Base-by-base conservation (phyloP, 1,284 basidiomycete species). In the Cutaneotrichosporon cyanovorans region DNA sequence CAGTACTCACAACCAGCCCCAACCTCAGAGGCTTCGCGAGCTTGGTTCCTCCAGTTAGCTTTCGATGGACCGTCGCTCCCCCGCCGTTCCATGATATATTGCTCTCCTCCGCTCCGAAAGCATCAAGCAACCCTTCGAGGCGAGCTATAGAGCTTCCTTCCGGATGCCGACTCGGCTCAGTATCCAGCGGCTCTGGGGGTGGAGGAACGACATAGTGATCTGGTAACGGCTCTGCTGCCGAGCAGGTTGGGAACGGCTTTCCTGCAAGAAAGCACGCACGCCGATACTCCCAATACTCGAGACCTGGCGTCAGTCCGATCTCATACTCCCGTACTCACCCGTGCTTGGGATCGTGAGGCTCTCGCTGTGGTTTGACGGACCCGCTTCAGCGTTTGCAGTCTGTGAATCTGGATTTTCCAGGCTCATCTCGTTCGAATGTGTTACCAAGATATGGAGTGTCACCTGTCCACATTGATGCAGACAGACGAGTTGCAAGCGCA, bases 251-350 rank as follows among this genome's bases (percentile, higher is more conserved):
- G 19, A 42, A 45, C n/a, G 62, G 60, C 2, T 48, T 39, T 33
- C 59, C 60, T 8, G 68, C 61, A 12, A 69, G 53, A 46, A 68
- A 69, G 33, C 63, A 54, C 2, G 55, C 41, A 25, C 68, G 58
- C 18, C 66, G 57, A 40, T 68, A 67, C 38, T 68, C 58, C 54
- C 62, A 69, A 56, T 61, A 68, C 23, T 64, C 57, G 9, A 65
- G 48, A 11, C 68, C 68, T 69, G 39, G 9, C 5, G 42, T 48
- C 14, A 48, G 46, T 19, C 5, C n/a, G 23, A 4, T 15, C 32
- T 9, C 9, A 12, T 3, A 16, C 33, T 23, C 19, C 19, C 16
- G 3, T 3, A 38, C 36, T 12, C 10, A 45, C 43, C 43, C 3
- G 43, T 38, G 21, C 43, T 45, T 5, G 43, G 30, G 20, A 45